These are phyloP conservation scores for Prunus padus DNA, from an alignment of 306 rosid genomes.

Conservation along the genomic window DNA sequence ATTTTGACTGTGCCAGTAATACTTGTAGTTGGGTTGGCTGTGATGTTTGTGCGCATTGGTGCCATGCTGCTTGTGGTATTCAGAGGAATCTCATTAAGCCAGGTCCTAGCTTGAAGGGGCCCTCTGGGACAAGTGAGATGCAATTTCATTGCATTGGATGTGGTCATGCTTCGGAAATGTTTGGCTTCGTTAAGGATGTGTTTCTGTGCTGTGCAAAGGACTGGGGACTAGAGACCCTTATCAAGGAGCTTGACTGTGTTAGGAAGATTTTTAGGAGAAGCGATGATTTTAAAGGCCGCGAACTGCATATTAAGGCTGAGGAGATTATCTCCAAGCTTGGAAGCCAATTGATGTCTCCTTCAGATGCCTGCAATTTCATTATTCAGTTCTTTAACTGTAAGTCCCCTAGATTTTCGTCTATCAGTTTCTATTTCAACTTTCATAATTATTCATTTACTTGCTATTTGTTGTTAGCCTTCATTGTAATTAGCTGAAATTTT, in stretches of 20 bases:
- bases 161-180: constrained; percentile 90
- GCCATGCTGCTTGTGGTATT: constrained; percentile 94
- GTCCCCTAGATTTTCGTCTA: constrained; percentile 28
- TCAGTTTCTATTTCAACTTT: not conserved
- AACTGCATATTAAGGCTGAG: constrained; percentile 67
- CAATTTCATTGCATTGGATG: constrained; percentile 96
- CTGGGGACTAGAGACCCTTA: constrained; percentile 82
- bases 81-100: constrained; percentile 81
- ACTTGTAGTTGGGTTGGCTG: constrained; percentile 99
- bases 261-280: constrained; percentile 80
- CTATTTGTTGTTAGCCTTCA: not conserved
- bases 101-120: constrained; percentile 92
- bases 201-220: constrained; percentile 82
- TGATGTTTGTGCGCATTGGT: constrained; percentile 97
- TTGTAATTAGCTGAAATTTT: not conserved
- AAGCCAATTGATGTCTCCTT: constrained; percentile 64
- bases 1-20: constrained; percentile 87
- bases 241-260: constrained; percentile 90
- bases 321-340: constrained; percentile 66
- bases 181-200: constrained; percentile 97
- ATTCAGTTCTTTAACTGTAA: constrained; percentile 82
- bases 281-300: constrained; percentile 88
- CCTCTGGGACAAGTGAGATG: constrained; percentile 79
- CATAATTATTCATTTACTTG: not conserved
- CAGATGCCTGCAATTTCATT: constrained; percentile 81